Evolutionary conservation across 192 early-diverging fungal species (phyloP), one percentile per base, ranked within the genome.

Genomic region (Umbelopsis vinacea): DNA sequence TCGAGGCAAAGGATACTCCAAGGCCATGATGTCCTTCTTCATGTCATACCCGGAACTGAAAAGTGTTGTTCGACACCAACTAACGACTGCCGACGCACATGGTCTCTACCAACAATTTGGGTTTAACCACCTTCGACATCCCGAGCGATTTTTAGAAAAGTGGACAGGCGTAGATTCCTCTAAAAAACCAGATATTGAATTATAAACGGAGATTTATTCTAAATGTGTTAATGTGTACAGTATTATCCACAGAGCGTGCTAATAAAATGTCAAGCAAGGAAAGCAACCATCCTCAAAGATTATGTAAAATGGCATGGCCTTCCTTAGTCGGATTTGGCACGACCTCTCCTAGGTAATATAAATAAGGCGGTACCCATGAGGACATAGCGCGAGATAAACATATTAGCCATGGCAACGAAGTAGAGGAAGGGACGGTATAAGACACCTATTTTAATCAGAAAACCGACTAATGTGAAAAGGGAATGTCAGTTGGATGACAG

Each of bases 361-460:
- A 52, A 52, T 35, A 70, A 24, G 1, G 73, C 63, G 14, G 23
- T 72, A 33, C 60, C 57, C 1, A 79, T 60, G 33, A 76, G 35
- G 11, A 63, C 26, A 54, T 79, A 76, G 17, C 78, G 53, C 4
- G 71, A 75, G 8, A 54, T 22, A 45, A 79, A 75, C 74, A 79
- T 76, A 8, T 71, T 69, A 10, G 24, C 70, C 23, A 75, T 47
- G 43, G 74, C 78, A 33, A 73, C 67, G 10, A 29, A 35, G 21
- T 79, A 79, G 14, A 79, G 50, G 2, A 70, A 53, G n/a, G 72
- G 15, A 12, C 78, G 53, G 66, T 79, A 79, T 0, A 38, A n/a
- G 17, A 46, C 33, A 46, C 78, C 78, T 12, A 79, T 11, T 46
- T 71, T 37, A 29, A 71, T 50, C 6, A 79, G 38, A 14, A 74